A percentile compares a stretch with the other conserved stretches of the same genome.
Conservation (phyloP, 179 eudicot genomes). For the Patellifolia procumbens region DNA sequence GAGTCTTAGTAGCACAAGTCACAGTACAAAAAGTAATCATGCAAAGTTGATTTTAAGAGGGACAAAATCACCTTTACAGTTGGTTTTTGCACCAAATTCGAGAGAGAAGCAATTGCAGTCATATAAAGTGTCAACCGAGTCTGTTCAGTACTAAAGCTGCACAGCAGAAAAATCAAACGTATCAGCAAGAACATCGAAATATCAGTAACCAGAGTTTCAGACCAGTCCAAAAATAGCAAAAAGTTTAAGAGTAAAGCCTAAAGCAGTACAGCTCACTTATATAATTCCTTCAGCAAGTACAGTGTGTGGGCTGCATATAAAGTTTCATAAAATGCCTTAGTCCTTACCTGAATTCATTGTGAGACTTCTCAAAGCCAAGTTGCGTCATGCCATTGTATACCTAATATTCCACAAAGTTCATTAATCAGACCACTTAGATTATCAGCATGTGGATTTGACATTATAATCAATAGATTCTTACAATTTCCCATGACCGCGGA, state of each 20-base stretch:
- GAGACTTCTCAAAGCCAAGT: slow-evolving; percentile 71
- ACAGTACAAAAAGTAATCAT: not conserved
- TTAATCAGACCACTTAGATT: slow-evolving; percentile 12
- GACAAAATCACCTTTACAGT: slow-evolving; percentile 53
- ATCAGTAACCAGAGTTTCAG: not conserved
- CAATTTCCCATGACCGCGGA: slow-evolving; percentile 93
- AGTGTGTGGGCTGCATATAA: not conserved
- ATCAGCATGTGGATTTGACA: not conserved
- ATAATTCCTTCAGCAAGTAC: not conserved
- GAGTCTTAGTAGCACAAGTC: not conserved
- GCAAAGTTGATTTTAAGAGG: not conserved
- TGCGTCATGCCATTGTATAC: slow-evolving; percentile 96
- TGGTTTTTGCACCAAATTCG: slow-evolving; percentile 75
- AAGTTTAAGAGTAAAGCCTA: slow-evolving; percentile 4
- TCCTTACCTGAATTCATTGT: slow-evolving; percentile 70
- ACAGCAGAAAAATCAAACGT: slow-evolving; percentile 18
- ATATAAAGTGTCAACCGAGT: slow-evolving; percentile 66
- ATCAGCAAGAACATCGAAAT: slow-evolving; percentile 9
- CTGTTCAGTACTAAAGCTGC: slow-evolving; percentile 86
- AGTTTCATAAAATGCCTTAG: slow-evolving; percentile 26
- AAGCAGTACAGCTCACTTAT: not conserved
- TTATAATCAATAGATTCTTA: slow-evolving; percentile 37
- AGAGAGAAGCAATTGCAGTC: slow-evolving; percentile 82
- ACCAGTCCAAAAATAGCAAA: not conserved
- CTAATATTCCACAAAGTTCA: slow-evolving; percentile 39